A percentile compares a stretch with the other conserved stretches of the same genome.
phyloP scores from a whole-genome alignment of 2,329 filamentous ascomycete genomes.

The Fusarium torulosum region DNA sequence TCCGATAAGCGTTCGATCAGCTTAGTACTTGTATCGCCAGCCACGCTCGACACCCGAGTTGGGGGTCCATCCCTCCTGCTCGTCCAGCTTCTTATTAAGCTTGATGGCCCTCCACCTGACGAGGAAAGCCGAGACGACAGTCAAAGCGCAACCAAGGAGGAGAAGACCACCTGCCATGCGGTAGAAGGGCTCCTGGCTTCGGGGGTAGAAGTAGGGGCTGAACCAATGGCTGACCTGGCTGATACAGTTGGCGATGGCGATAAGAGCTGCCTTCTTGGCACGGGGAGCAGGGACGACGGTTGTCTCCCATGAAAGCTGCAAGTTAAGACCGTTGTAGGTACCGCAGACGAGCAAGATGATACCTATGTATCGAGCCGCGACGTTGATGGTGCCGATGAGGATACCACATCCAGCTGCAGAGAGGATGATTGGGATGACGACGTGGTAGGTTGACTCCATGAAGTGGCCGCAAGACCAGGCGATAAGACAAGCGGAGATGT shows the following conservation, averaged over 20 bases:
- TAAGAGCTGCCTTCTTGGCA: constrained; percentile 57
- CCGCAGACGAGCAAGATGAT: constrained; percentile 57
- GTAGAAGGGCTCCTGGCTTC: constrained; percentile 50
- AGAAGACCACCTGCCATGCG: constrained; percentile 47
- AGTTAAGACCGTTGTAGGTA: constrained; percentile 57
- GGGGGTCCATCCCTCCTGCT: constrained; percentile 27
- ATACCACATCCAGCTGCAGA: constrained; percentile 57
- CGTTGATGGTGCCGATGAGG: constrained; percentile 57
- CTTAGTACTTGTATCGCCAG: constrained; percentile 33
- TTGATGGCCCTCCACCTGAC: constrained; percentile 7
- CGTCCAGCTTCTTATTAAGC: constrained; percentile 32
- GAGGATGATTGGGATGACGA: constrained; percentile 54
- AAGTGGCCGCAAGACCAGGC: constrained; percentile 56
- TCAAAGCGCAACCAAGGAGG: constrained; percentile 14
- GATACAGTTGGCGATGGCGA: constrained; percentile 59
- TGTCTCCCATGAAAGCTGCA: constrained; percentile 58
- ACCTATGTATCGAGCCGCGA: constrained; percentile 58
- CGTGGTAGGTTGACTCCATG: constrained; percentile 57
- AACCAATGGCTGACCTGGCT: constrained; percentile 58
- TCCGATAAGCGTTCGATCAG: too few relatives aligned
- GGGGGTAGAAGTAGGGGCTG: constrained; percentile 55
- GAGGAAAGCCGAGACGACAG: constrained; percentile 12
- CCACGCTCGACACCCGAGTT: constrained; percentile 32
- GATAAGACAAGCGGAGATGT: constrained; percentile 54
- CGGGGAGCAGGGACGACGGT: constrained; percentile 56